These are phyloP conservation scores for Santalum album DNA, from an alignment of 164 flowering plant genomes.

Conservation along the genomic window DNA sequence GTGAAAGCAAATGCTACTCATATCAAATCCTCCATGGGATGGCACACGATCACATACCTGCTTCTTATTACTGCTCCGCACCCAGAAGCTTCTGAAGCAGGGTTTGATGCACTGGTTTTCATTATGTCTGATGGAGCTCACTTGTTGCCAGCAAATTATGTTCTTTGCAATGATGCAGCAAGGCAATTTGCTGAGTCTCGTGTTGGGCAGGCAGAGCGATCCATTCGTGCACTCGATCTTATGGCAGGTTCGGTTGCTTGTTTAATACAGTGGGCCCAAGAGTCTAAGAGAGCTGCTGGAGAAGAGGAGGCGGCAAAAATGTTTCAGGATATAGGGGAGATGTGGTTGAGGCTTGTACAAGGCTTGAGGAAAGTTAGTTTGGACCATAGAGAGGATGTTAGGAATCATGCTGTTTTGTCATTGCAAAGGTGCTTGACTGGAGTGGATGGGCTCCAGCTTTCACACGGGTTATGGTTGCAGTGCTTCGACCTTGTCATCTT, in stretches of 20 bases:
- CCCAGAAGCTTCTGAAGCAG: conserved; percentile 40
- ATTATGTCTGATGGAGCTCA: conserved; percentile 44
- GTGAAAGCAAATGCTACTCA: conserved; percentile 41
- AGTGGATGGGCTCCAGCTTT: conserved; percentile 21
- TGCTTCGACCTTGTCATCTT: conserved; percentile 36
- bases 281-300: conserved; percentile 22
- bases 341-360: conserved; percentile 42
- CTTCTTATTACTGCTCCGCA: conserved; percentile 38
- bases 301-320: conserved; percentile 25
- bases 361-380: conserved; percentile 32
- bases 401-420: conserved; percentile 30
- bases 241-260: conserved; percentile 35
- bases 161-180: conserved; percentile 31
- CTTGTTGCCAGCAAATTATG: conserved; percentile 31
- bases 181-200: conserved; percentile 54
- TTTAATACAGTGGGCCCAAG: conserved; percentile 26
- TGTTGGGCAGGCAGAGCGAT: conserved; percentile 29
- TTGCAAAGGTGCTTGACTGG: conserved; percentile 26
- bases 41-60: conserved; percentile 34
- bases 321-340: conserved; percentile 35
- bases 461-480: conserved; percentile 27
- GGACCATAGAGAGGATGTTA: conserved; percentile 44
- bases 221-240: conserved; percentile 31
- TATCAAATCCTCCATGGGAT: conserved; percentile 34
- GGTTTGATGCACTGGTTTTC: conserved; percentile 30